Conservation (phyloP, 176 grass and related monocot genomes). For the Paspalum vaginatum region DNA sequence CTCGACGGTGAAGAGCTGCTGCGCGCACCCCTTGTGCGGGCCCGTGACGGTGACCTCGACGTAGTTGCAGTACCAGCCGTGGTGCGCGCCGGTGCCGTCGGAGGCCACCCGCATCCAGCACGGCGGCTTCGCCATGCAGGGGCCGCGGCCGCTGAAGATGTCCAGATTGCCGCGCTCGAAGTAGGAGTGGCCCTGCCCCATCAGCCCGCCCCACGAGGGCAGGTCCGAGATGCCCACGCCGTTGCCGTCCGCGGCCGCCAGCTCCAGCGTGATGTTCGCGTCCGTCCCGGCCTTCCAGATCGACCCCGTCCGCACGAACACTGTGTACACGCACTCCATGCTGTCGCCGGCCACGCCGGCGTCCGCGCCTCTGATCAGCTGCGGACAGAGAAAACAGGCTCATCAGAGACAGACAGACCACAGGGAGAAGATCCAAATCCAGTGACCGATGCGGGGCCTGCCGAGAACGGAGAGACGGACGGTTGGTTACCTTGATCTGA, state of each 20-base stretch:
- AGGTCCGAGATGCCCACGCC: conserved; percentile 69
- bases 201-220: conserved; percentile 74
- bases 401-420: neutral
- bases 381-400: neutral
- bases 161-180: conserved; percentile 95
- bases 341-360: conserved; percentile 19
- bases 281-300: conserved; percentile 82
- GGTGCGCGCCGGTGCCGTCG: conserved; percentile 71
- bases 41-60: conserved; percentile 83
- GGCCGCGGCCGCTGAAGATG: conserved; percentile 97
- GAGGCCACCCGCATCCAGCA: conserved; percentile 72
- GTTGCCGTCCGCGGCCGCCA: conserved; percentile 48
- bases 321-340: conserved; percentile 84
- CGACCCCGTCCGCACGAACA: conserved; percentile 86
- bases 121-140: conserved; percentile 54
- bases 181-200: conserved; percentile 72
- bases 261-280: conserved; percentile 71
- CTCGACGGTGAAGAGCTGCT: conserved; percentile 81
- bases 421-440: no score
- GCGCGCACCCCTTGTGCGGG: conserved; percentile 66
- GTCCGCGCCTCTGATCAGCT: conserved; percentile 32
- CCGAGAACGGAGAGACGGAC: neutral
- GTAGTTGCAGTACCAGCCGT: conserved; percentile 98
- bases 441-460: no score
- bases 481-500: conserved; percentile 29